These are phyloP conservation scores for Podaxis pistillaris DNA, from an alignment of 768 basidiomycete genomes.

Conservation along the genomic window DNA sequence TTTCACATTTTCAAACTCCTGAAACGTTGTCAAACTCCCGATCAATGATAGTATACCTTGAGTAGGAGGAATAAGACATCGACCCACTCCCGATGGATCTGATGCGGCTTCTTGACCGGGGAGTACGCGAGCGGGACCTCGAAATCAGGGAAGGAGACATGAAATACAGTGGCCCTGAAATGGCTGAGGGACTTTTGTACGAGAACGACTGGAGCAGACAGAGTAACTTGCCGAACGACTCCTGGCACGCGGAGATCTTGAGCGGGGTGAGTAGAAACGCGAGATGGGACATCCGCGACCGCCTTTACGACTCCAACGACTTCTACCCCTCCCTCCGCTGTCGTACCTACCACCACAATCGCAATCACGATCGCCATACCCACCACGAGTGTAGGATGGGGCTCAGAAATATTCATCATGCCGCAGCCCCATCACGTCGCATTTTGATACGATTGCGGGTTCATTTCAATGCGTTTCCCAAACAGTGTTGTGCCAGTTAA, in stretches of 20 bases:
- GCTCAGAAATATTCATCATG: constrained; percentile 22
- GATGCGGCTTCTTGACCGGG: constrained; percentile 34
- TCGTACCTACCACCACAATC: not conserved
- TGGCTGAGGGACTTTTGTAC: constrained; percentile 49
- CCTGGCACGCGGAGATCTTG: constrained; percentile 26
- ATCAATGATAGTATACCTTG: no score
- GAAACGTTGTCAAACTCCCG: no score
- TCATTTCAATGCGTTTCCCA: no score
- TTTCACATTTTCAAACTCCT: no score
- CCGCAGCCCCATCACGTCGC: no score
- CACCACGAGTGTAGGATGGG: constrained; percentile 81
- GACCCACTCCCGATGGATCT: constrained; percentile 58
- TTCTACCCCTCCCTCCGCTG: not conserved
- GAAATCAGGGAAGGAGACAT: constrained; percentile 59
- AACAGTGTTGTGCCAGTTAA: no score
- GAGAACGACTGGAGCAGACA: constrained; percentile 72
- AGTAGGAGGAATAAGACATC: constrained; percentile 70
- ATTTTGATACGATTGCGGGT: no score
- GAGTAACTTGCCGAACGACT: constrained; percentile 73
- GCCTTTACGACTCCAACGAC: not conserved
- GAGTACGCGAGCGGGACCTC: constrained; percentile 43
- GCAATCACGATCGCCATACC: constrained; percentile 39
- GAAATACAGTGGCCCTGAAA: constrained; percentile 42
- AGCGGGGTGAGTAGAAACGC: constrained; percentile 18
- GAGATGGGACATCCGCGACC: not conserved